phyloP scores from a whole-genome alignment of 2,329 filamentous ascomycete species.

The Cytospora piceicola region DNA sequence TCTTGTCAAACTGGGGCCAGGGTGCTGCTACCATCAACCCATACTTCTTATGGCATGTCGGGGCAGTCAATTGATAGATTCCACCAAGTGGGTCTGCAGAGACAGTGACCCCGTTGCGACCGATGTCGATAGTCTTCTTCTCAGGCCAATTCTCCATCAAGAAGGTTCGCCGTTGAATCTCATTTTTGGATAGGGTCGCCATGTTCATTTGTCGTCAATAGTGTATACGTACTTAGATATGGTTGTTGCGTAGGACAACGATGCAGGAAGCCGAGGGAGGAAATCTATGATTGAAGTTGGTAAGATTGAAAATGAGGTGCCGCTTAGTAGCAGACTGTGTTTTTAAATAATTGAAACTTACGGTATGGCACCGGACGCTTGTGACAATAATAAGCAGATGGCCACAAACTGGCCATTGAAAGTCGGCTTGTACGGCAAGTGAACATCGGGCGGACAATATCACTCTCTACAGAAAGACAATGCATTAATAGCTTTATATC shows the following conservation, averaged over 20 bases:
- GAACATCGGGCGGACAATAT: too few relatives aligned
- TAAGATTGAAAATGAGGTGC: background rate
- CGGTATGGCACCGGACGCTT: too few relatives aligned
- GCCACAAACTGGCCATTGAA: too few relatives aligned
- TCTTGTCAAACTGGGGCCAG: slow-evolving; percentile 32
- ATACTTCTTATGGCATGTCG: slow-evolving; percentile 10
- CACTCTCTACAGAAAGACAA: too few relatives aligned
- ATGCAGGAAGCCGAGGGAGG: too few relatives aligned
- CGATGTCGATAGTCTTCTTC: slow-evolving; percentile 31
- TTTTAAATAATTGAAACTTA: too few relatives aligned
- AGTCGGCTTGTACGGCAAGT: too few relatives aligned
- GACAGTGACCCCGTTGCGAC: slow-evolving; percentile 26
- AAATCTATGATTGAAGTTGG: background rate
- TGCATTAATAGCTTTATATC: too few relatives aligned
- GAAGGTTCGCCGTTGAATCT: slow-evolving; percentile 15
- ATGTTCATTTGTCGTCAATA: background rate
- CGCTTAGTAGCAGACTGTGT: too few relatives aligned
- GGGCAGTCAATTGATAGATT: slow-evolving; percentile 27
- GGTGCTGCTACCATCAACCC: slow-evolving; percentile 32
- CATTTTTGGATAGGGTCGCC: background rate
- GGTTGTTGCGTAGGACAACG: background rate
- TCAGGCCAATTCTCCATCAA: background rate
- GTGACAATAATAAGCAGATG: too few relatives aligned
- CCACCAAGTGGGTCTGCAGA: slow-evolving; percentile 29
- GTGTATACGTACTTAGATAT: background rate